These are phyloP conservation scores for Chlorella variabilis DNA, from an alignment of 163 green algal species.

Conservation along the genomic window DNA sequence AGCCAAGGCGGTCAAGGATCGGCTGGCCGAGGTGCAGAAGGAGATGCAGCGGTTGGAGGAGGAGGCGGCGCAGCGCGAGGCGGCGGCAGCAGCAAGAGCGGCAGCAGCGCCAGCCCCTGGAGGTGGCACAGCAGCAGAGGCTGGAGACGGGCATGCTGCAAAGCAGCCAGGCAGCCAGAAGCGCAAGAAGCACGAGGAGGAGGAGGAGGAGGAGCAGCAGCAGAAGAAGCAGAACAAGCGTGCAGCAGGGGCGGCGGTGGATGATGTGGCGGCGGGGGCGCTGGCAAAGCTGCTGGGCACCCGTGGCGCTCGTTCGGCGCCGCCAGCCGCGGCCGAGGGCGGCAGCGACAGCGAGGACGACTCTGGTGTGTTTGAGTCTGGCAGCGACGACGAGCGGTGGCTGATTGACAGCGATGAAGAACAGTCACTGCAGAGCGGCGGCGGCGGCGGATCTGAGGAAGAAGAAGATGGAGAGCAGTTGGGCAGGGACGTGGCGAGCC, in stretches of 20 bases:
- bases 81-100: not conserved
- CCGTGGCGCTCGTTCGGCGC: not conserved
- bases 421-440: slow-evolving; percentile 10
- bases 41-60: slow-evolving; percentile 25
- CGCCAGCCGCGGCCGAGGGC: not conserved
- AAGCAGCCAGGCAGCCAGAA: slow-evolving; percentile 12
- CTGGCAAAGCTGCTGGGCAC: slow-evolving; percentile 40
- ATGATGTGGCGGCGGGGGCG: slow-evolving; percentile 1
- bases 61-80: slow-evolving; percentile 2
- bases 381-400: slow-evolving; percentile 23
- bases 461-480: too few relatives aligned
- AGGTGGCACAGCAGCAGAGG: not conserved
- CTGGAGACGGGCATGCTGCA: not conserved
- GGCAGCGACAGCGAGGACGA: slow-evolving; percentile 29
- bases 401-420: slow-evolving; percentile 27
- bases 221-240: not conserved
- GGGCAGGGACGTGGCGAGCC: too few relatives aligned
- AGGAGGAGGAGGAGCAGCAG: not conserved
- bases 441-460: not conserved
- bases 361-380: slow-evolving; percentile 26
- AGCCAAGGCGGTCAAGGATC: slow-evolving; percentile 30
- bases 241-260: not conserved
- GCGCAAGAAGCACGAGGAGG: slow-evolving; percentile 8
- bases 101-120: not conserved
- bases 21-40: slow-evolving; percentile 14